A percentile compares a stretch with the other conserved stretches of the same genome.
Conservation (phyloP, 2,329 filamentous ascomycete genomes). For the Hortaea sp. region DNA sequence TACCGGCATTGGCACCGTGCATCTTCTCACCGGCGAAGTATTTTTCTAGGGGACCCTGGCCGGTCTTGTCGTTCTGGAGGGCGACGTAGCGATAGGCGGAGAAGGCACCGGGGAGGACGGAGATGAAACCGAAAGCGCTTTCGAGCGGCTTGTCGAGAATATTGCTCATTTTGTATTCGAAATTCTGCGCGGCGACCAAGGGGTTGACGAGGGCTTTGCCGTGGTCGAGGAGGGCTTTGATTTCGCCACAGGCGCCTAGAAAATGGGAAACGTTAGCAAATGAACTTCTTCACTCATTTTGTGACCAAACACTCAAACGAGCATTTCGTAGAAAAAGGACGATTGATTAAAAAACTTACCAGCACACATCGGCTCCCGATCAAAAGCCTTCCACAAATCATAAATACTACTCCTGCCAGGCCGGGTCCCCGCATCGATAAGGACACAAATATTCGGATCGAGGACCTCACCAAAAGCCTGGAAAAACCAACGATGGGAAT, state of each 20-base stretch:
- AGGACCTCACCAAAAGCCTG: conserved; percentile 87
- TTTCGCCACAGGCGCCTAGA: conserved; percentile 78
- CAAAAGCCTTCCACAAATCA: conserved; percentile 96
- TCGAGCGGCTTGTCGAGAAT: conserved; percentile 97
- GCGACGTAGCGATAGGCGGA: conserved; percentile 96
- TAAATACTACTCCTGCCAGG: conserved; percentile 93
- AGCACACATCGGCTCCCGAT: conserved; percentile 93
- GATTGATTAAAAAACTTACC: no score
- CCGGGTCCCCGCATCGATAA: conserved; percentile 91
- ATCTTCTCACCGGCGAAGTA: conserved; percentile 97
- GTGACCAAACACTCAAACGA: no score
- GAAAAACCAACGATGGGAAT: conserved; percentile 99
- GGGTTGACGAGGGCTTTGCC: conserved; percentile 89
- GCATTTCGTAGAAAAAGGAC: no score
- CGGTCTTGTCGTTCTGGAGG: conserved; percentile 92
- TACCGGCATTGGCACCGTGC: conserved; percentile 82
- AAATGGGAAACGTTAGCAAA: no score
- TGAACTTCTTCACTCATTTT: no score
- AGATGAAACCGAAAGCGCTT: conserved; percentile 95
- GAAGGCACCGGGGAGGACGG: conserved; percentile 90
- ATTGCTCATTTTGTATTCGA: conserved; percentile 99
- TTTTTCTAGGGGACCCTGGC: conserved; percentile 83
- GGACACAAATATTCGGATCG: conserved; percentile 91
- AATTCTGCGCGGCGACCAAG: conserved; percentile 91
- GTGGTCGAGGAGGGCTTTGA: conserved; percentile 90